Base-by-base conservation (phyloP, 2,329 filamentous ascomycete species). In the Botrytis squamosa region DNA sequence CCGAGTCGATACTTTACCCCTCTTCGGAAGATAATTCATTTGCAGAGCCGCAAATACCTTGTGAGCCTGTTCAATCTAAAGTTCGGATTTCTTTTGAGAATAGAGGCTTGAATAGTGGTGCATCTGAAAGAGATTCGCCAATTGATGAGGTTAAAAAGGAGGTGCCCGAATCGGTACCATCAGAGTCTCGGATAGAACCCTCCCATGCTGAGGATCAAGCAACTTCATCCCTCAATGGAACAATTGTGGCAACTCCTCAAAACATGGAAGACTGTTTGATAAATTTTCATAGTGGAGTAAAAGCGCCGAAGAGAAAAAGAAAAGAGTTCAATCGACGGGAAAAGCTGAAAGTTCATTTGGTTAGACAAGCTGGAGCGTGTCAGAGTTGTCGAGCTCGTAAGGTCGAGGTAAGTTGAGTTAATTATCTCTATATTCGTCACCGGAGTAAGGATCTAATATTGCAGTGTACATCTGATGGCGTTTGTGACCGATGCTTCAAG, bases 361-460 rank as follows among this genome's bases (percentile, higher is more conserved):
- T 77, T 38, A 73, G 76, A 66, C 68, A 70, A 36, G 73, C 22
- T 29, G 73, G 72, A n/a, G 76, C 76, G 25, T 77, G 75, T 42
- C 67, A 69, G 44, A 70, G 67, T 38, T 76, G 75, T 42, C 66
- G 72, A 42, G 70, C 71, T 12, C 75, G 76, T 25, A 77, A 76
- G 65, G 65, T 74, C 55, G 70, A 75, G 57, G 75, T 77, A 59
- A 42, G 68, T 57, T 64, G 33, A 38, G 10, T 25, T 42, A 29
- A 20, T 38, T 12, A 14, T 52, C 0, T 36, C 18, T 29, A 29
- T 57, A 20, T 57, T 68, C 6, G 5, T 57, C 16, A 42, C 20
- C 25, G 52, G 52, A 6, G 62, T 7, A 22, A 18, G 46, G 18
- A 64, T 72, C 57, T 76, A 42, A 33, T 57, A 10, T 29, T 40